These are phyloP conservation scores for Vaccinium darrowii DNA, from an alignment of 148 eudicot species.

Conservation along the genomic window DNA sequence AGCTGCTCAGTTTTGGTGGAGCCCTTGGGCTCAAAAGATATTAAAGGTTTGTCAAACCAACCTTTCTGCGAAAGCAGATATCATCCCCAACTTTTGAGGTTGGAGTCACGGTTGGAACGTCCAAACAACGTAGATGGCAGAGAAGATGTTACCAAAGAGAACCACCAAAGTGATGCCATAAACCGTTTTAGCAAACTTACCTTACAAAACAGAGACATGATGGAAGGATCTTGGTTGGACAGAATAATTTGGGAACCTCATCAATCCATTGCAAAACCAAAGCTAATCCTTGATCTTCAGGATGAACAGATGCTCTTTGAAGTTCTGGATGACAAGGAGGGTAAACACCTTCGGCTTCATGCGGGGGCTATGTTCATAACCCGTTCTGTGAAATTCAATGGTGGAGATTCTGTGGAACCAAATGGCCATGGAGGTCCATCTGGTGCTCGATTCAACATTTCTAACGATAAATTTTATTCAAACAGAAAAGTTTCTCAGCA, in stretches of 20 bases:
- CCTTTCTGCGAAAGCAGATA: slow-evolving; percentile 30
- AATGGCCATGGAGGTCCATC: slow-evolving; percentile 53
- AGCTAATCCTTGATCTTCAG: slow-evolving; percentile 88
- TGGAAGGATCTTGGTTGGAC: slow-evolving; percentile 88
- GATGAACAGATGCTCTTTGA: slow-evolving; percentile 98
- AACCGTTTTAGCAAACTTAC: slow-evolving; percentile 72
- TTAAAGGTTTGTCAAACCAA: slow-evolving; percentile 20
- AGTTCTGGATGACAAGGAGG: slow-evolving; percentile 60
- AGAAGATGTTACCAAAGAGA: slow-evolving; percentile 44
- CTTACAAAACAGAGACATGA: slow-evolving; percentile 68
- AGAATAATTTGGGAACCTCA: slow-evolving; percentile 78
- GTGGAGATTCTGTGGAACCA: slow-evolving; percentile 49
- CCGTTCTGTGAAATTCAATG: slow-evolving; percentile 42
- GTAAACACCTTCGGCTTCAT: slow-evolving; percentile 68
- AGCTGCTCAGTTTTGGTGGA: slow-evolving; percentile 43
- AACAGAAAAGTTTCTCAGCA: slow-evolving; percentile 88
- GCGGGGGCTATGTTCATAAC: slow-evolving; percentile 83
- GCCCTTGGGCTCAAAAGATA: slow-evolving; percentile 55
- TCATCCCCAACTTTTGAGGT: slow-evolving; percentile 84
- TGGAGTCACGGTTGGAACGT: slow-evolving; percentile 55
- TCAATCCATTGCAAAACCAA: slow-evolving; percentile 60
- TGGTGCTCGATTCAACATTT: slow-evolving; percentile 75
- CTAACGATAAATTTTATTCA: slow-evolving; percentile 87
- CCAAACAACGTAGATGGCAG: slow-evolving; percentile 26
- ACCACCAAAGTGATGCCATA: slow-evolving; percentile 40